Evolutionary conservation across 2,329 filamentous ascomycete species (phyloP).

Genomic region (Paraphaeosphaeria sporulosa): DNA sequence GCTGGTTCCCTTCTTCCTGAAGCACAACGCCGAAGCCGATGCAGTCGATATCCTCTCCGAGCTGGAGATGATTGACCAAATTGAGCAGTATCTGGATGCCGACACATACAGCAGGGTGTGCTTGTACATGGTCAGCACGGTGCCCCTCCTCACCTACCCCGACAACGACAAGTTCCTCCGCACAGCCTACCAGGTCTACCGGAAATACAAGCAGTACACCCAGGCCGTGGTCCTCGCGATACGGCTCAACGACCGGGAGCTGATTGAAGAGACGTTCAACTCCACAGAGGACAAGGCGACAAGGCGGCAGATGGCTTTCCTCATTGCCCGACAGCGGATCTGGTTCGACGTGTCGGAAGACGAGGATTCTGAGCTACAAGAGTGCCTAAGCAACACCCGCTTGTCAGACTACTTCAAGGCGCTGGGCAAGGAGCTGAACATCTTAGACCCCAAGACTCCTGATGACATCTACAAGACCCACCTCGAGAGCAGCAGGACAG

Average conservation of each 20-base stretch:
- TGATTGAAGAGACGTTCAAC: conserved; percentile 84
- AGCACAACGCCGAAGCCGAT: conserved; percentile 97
- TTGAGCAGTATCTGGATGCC: conserved; percentile 88
- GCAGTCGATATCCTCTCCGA: conserved; percentile 97
- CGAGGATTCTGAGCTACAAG: conserved; percentile 76
- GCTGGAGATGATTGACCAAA: conserved; percentile 93
- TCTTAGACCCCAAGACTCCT: conserved; percentile 93
- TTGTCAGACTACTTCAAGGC: conserved; percentile 93
- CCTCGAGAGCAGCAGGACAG: conserved; percentile 91
- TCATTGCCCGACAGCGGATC: conserved; percentile 91
- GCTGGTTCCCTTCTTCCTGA: conserved; percentile 91
- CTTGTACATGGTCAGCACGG: conserved; percentile 97
- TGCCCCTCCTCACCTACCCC: conserved; percentile 94
- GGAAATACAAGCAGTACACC: conserved; percentile 88
- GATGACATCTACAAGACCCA: conserved; percentile 99
- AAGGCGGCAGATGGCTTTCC: conserved; percentile 92
- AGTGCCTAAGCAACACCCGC: conserved; percentile 87
- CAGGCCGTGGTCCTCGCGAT: conserved; percentile 96
- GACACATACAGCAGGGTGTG: conserved; percentile 94
- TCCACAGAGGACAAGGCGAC: conserved; percentile 81
- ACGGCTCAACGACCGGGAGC: conserved; percentile 82
- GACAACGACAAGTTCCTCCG: conserved; percentile 96
- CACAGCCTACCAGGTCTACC: conserved; percentile 93
- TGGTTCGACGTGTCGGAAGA: conserved; percentile 75
- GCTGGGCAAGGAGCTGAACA: conserved; percentile 93